Evolutionary conservation across 2,329 filamentous ascomycete species (phyloP), one percentile per base, ranked within the genome.

Genomic region (Exophiala xenobiotica): DNA sequence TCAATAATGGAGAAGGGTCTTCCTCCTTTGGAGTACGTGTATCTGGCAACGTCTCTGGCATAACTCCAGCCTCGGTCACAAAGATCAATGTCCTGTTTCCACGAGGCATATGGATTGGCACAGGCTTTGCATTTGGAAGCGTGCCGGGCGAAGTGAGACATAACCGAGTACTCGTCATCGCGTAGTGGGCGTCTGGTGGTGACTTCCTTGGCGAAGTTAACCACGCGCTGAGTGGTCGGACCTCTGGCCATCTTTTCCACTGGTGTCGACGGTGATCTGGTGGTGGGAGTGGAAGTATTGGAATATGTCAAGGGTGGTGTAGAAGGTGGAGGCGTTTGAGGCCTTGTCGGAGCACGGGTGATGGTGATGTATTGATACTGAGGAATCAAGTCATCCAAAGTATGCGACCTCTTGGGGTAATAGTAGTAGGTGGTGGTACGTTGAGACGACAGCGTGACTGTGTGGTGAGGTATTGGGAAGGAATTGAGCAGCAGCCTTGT

Each of bases 1-100:
- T 74, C 71, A 42, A 74, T 65, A 6, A 68, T 64, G 0, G 73
- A 75, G 56, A 69, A 73, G 27, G 70, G 64, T 46, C 64, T 65
- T n/a, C 67, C 69, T 24, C 63, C 61, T 46, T 63, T 64, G 47
- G 57, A 58, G 61, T 69, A 67, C 29, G 71, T 51, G 51, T 70
- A 71, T 37, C 65, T 59, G 42, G 67, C 62, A 24, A 72, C 64
- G 45, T 67, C 64, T 22, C 49, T 54, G 50, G 69, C 69, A 43
- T 63, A 62, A 23, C 50, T 54, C 31, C 65, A 60, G 5, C 69
- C 69, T 45, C 63, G 63, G 29, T 63, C 51, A 59, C 69, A 72
- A n/a, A 71, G 63, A 14, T 57, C 53, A 5, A 56, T 40, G 26
- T 65, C 64, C n/a, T 60, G 50, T 31, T 55, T 56, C 55, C 62